These are phyloP conservation scores for Raphanus sativus DNA, from an alignment of 345 rosid species.

Conservation along the genomic window DNA sequence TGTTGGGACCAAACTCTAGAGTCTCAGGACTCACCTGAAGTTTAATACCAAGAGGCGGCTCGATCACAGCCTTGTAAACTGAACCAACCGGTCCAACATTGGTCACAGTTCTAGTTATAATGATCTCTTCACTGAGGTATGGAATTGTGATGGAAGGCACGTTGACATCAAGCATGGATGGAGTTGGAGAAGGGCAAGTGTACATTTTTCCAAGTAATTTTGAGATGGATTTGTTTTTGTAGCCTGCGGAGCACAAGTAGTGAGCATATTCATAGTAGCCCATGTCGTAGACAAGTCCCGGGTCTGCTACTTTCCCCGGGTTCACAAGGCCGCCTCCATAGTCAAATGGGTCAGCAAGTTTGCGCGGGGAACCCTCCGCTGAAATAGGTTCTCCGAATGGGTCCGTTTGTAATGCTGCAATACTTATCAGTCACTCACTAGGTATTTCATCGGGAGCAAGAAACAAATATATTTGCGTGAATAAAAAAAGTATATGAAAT, in stretches of 20 bases:
- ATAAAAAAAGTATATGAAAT: neutral
- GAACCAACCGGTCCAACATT: conserved; percentile 59
- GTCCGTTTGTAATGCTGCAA: conserved; percentile 50
- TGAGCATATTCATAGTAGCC: conserved; percentile 43
- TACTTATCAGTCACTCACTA: neutral
- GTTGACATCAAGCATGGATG: conserved; percentile 52
- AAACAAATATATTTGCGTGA: neutral
- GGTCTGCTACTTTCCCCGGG: conserved; percentile 50
- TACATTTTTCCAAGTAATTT: conserved; percentile 39
- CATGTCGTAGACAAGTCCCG: conserved; percentile 63
- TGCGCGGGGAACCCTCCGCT: conserved; percentile 59
- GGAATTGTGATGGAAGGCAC: conserved; percentile 69
- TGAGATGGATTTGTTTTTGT: conserved; percentile 53
- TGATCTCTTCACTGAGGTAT: conserved; percentile 47
- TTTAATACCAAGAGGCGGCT: conserved; percentile 53
- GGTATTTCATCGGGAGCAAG: neutral
- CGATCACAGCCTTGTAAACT: conserved; percentile 47
- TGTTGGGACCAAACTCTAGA: conserved; percentile 51
- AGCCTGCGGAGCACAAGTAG: conserved; percentile 63
- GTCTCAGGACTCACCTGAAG: conserved; percentile 52
- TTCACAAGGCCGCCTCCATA: conserved; percentile 68
- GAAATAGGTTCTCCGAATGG: conserved; percentile 44
- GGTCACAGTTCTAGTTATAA: conserved; percentile 58
- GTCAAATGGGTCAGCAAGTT: conserved; percentile 61
- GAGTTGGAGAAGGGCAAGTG: conserved; percentile 48